phyloP scores from a whole-genome alignment of 2,329 filamentous ascomycete genomes.

The Trichophyton simii region DNA sequence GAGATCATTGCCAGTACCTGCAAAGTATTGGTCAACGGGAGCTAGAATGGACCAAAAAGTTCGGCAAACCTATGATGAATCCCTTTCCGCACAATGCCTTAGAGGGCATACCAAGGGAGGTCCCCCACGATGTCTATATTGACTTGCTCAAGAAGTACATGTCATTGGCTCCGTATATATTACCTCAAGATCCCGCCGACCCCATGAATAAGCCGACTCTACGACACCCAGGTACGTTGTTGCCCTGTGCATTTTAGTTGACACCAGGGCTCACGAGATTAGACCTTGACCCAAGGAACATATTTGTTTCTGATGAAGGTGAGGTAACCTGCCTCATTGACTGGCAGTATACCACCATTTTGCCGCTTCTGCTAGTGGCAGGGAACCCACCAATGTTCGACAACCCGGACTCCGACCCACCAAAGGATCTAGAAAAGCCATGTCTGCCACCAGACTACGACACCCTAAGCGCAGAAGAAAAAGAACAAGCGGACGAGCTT shows the following conservation, averaged over 20 bases:
- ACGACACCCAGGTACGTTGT: constrained; percentile 13
- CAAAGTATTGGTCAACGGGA: constrained; percentile 7
- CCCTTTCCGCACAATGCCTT: constrained; percentile 8
- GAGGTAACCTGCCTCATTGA: constrained; percentile 12
- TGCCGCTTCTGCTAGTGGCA: constrained; percentile 11
- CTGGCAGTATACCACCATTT: constrained; percentile 12
- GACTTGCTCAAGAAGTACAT: constrained; percentile 10
- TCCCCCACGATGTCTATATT: constrained; percentile 2
- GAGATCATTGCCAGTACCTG: constrained; percentile 7
- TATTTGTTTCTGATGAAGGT: constrained; percentile 10
- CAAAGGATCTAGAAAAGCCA: constrained; percentile 5
- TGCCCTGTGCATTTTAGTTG: background rate
- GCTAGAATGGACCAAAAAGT: constrained; percentile 9
- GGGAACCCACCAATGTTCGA: constrained; percentile 10
- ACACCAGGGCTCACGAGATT: background rate
- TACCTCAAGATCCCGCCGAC: constrained; percentile 4
- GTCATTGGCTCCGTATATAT: constrained; percentile 9
- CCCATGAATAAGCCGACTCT: constrained; percentile 8
- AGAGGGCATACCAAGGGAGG: too few species aligned
- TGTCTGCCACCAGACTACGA: constrained; percentile 9
- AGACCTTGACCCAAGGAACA: constrained; percentile 12
- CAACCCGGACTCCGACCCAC: constrained; percentile 8
- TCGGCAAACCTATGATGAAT: constrained; percentile 9
- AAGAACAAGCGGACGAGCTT: constrained; percentile 11
- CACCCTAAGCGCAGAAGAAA: constrained; percentile 8